Percentiles rank a stretch among this genome's conserved stretches.
These are phyloP conservation scores for Mangifera indica DNA, from an alignment of 345 rosid species.

Conservation along the genomic window DNA sequence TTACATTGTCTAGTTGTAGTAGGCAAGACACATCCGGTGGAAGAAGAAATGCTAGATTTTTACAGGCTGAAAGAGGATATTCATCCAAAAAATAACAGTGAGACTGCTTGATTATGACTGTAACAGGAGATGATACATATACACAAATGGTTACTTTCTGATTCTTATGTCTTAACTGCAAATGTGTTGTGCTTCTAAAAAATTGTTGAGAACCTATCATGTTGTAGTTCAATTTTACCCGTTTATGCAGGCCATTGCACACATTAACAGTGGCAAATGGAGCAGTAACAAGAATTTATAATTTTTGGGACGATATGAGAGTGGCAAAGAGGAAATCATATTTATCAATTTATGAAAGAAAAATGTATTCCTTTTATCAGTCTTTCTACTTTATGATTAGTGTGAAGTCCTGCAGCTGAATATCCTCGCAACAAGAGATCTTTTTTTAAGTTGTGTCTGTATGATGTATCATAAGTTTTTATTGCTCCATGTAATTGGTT, in stretches of 20 bases:
- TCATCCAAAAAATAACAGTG: slow-evolving; percentile 20
- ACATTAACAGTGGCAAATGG: background rate
- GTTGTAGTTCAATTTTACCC: background rate
- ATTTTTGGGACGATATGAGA: background rate
- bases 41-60: slow-evolving; percentile 85
- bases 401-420: background rate
- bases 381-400: background rate
- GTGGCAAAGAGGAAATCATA: no score
- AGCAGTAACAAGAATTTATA: background rate
- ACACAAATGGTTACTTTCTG: background rate
- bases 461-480: background rate
- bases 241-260: background rate
- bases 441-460: background rate
- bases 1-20: slow-evolving; percentile 82
- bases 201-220: background rate
- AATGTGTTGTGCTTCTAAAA: background rate
- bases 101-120: slow-evolving; percentile 22
- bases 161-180: background rate
- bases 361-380: background rate
- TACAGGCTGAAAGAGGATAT: slow-evolving; percentile 39
- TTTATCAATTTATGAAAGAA: background rate
- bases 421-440: background rate
- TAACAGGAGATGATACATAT: slow-evolving; percentile 21
- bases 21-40: slow-evolving; percentile 75
- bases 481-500: background rate